These are phyloP conservation scores for Mycena metata DNA, from an alignment of 768 basidiomycete species.

Conservation along the genomic window DNA sequence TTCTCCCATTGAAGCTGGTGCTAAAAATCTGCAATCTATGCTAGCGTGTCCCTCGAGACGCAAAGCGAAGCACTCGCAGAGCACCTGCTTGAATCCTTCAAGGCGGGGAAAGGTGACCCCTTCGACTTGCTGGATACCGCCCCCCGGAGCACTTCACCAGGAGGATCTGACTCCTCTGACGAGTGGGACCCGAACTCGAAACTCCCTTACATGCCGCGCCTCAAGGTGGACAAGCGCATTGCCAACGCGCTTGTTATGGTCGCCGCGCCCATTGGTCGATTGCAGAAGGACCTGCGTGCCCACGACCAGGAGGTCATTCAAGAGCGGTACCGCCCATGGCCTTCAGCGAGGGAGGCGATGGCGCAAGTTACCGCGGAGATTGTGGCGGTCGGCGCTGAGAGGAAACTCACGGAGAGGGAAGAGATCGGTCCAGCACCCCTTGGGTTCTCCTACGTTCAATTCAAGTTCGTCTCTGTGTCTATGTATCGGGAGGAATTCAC, in stretches of 20 bases:
- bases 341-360: neutral
- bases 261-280: neutral
- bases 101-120: too few species aligned
- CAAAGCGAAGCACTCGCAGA: too few species aligned
- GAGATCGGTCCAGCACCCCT: constrained; percentile 1
- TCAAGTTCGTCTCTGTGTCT: neutral
- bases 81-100: too few species aligned
- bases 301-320: neutral
- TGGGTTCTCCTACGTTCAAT: neutral
- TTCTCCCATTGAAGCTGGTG: too few species aligned
- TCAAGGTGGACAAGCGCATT: neutral
- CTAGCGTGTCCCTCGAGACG: too few species aligned
- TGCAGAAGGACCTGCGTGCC: neutral
- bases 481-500: neutral
- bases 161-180: too few species aligned
- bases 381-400: neutral
- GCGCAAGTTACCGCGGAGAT: neutral
- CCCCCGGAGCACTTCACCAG: too few species aligned
- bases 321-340: neutral
- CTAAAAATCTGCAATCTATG: too few species aligned
- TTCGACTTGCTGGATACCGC: too few species aligned
- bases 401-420: neutral
- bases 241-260: neutral
- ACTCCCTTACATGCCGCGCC: neutral
- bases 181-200: too few species aligned